Evolutionary conservation across 2,329 filamentous ascomycete genomes (phyloP).

Genomic region (Capronia epimyces): DNA sequence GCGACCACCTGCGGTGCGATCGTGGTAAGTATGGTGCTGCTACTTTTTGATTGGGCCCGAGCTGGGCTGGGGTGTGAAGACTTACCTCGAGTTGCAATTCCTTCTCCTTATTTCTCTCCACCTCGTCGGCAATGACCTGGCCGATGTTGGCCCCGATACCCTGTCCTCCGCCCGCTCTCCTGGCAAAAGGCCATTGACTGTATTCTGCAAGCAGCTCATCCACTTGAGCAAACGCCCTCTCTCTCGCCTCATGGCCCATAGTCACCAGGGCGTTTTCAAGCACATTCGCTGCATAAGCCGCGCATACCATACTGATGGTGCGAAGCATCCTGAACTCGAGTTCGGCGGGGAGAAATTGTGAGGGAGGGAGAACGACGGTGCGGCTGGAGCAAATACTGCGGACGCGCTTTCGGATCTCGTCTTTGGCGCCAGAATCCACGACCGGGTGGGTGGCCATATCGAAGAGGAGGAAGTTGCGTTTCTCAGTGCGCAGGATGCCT

Average conservation of each 20-base stretch:
- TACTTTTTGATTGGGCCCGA: background rate
- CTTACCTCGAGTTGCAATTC: constrained; percentile 91
- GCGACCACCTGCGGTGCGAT: constrained; percentile 61
- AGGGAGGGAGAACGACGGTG: constrained; percentile 81
- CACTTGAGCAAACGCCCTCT: constrained; percentile 92
- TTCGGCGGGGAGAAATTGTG: constrained; percentile 86
- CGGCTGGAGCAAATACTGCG: constrained; percentile 88
- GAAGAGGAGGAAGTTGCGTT: constrained; percentile 98
- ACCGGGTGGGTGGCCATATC: constrained; percentile 99
- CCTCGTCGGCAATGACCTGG: constrained; percentile 79
- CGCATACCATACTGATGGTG: constrained; percentile 94
- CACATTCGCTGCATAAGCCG: constrained; percentile 95
- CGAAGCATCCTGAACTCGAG: constrained; percentile 90
- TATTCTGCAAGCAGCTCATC: constrained; percentile 94
- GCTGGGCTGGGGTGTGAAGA: constrained; percentile 5
- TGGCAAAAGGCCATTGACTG: constrained; percentile 93
- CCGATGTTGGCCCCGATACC: constrained; percentile 90
- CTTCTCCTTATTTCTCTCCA: constrained; percentile 81
- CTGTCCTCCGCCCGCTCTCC: constrained; percentile 66
- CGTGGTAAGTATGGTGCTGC: background rate
- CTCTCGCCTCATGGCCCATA: constrained; percentile 86
- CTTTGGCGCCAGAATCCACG: constrained; percentile 91
- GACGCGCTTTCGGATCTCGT: constrained; percentile 89
- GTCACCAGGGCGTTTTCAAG: constrained; percentile 95
- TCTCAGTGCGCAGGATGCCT: constrained; percentile 95